Evolutionary conservation across 495 filamentous ascomycete genomes (phyloP), one percentile per base, ranked within the genome.

Genomic region (Hypoxylon trugodes): DNA sequence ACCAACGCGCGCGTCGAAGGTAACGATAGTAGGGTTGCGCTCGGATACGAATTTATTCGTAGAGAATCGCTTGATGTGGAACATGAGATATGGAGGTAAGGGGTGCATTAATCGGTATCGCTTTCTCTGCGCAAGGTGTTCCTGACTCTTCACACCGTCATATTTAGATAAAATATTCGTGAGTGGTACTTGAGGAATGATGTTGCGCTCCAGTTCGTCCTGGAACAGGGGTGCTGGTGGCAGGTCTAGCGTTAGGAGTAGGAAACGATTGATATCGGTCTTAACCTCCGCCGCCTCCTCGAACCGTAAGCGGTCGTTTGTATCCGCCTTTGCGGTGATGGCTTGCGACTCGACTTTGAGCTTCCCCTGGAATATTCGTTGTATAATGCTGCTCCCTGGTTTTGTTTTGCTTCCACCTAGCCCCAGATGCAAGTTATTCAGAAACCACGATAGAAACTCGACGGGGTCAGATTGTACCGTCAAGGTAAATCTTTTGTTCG

Each of bases 21-120:
- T 97, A 52, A 99, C 95, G 70, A 99, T 99, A 0, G 96, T 98
- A 3, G 93, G 95, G 75, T 98, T 99, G 28, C 95, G 89, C 76
- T 99, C 96, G 2, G 87, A 81, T 24, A 98, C 91, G 73, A 98
- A 98, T 62, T 96, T 94, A 80, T 99, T 99, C 56, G 88, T 85
- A 68, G 86, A 90, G 84, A 99, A 99, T 35, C 95, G 90, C 76
- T 98, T 98, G 81, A 99, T 88, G 77, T 98, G 93, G 79, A 98
- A 94, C 30, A 96, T 80, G 13, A 98, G 84, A 68, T 89, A 98
- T 1, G 93, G 96, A 0, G 95, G 95, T 0, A 98, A 82, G 1
- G 96, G 96, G 71, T 96, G 95, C 38, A 97, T 81, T 2, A 99
- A 83, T 6, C 96, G 88, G 75, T 97, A 97, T 35, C 95, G 86